Percentiles rank a stretch among this genome's conserved stretches.
Conservation (phyloP, 768 basidiomycete genomes). For the Hortiboletus flavorubellus region DNA sequence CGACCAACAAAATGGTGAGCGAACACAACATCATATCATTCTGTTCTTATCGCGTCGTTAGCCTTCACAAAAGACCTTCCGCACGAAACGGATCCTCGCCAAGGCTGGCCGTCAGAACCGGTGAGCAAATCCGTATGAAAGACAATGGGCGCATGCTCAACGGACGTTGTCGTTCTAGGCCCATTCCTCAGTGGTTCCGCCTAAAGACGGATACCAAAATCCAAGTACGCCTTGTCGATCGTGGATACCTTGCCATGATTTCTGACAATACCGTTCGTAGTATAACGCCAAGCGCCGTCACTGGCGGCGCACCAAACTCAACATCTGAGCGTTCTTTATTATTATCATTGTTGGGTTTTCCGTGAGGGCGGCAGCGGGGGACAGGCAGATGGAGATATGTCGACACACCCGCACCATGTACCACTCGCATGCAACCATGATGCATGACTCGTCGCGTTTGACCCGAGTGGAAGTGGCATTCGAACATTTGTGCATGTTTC, state of each 20-base stretch:
- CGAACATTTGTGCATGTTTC: not conserved
- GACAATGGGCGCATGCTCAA: not conserved
- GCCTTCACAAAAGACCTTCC: constrained; percentile 99
- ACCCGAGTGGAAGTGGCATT: too few species aligned
- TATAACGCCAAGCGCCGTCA: constrained; percentile 97
- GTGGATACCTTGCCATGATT: not conserved
- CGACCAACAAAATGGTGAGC: constrained; percentile 49
- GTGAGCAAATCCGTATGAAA: constrained; percentile 39
- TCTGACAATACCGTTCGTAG: constrained; percentile 35
- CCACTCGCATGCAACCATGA: constrained; percentile 20
- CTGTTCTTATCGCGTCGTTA: constrained; percentile 32
- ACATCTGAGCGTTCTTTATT: constrained; percentile 68
- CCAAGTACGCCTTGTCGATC: constrained; percentile 50
- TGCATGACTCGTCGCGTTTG: constrained; percentile 1
- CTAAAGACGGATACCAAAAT: constrained; percentile 95
- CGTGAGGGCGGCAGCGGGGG: constrained; percentile 4
- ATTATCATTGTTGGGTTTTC: not conserved
- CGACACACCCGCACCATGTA: constrained; percentile 26
- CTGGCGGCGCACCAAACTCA: constrained; percentile 99
- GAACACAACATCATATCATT: not conserved
- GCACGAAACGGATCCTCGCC: constrained; percentile 95
- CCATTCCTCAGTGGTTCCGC: constrained; percentile 99
- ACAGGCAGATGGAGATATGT: constrained; percentile 15
- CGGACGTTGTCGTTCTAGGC: constrained; percentile 44
- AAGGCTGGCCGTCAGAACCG: constrained; percentile 96